These are phyloP conservation scores for Sphaceloma murrayae DNA, from an alignment of 2,329 filamentous ascomycete genomes.

Conservation along the genomic window DNA sequence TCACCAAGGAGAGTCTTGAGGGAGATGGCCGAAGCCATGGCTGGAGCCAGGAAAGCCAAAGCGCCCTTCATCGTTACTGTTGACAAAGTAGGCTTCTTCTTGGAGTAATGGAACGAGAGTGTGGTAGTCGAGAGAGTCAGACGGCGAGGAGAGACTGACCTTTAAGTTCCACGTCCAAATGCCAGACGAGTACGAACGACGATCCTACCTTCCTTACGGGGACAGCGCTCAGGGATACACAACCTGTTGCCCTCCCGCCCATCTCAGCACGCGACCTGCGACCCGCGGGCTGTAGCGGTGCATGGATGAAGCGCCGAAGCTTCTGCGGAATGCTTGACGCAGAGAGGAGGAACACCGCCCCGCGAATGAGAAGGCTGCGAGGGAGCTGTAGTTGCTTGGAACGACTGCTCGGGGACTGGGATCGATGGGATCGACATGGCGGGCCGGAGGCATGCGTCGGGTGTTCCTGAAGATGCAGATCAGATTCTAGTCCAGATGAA, in stretches of 20 bases:
- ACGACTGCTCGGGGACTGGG: too few species aligned
- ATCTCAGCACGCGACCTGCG: conserved; percentile 9
- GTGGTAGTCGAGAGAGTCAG: too few species aligned
- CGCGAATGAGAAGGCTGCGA: not conserved
- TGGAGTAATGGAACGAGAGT: too few species aligned
- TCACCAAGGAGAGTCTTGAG: conserved; percentile 13
- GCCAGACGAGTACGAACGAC: not conserved
- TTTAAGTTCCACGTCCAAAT: conserved; percentile 4
- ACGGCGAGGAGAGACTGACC: not conserved
- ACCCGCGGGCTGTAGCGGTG: conserved; percentile 9
- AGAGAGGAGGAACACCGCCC: not conserved
- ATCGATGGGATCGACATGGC: conserved; percentile 8
- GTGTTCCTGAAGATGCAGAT: conserved; percentile 14
- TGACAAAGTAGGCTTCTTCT: too few species aligned
- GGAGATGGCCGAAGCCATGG: conserved; percentile 12
- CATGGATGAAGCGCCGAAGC: conserved; percentile 3
- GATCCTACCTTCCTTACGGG: conserved; percentile 9
- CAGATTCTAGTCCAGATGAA: conserved; percentile 3
- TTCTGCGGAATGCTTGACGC: conserved; percentile 1
- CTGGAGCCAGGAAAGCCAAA: conserved; percentile 15
- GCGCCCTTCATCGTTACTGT: conserved; percentile 11
- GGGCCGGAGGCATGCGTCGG: conserved; percentile 9
- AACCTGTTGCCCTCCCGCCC: not conserved
- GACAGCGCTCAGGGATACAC: not conserved
- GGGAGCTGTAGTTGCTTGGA: not conserved